phyloP scores from a whole-genome alignment of 345 rosid species.

The Capsella bursapastoris region DNA sequence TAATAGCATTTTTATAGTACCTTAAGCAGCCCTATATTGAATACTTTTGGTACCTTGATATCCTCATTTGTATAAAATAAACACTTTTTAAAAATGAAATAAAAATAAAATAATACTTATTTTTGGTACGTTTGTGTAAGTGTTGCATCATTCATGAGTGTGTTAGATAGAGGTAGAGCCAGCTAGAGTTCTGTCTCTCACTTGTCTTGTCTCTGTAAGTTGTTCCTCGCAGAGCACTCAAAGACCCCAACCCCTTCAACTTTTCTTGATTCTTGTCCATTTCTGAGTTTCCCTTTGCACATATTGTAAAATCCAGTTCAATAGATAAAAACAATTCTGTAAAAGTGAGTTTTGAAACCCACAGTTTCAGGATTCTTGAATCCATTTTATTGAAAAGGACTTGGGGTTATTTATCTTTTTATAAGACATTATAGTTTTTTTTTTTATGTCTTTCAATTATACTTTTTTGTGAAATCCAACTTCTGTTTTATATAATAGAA shows the following conservation, averaged over 20 bases:
- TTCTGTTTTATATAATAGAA: background rate
- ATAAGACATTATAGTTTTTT: background rate
- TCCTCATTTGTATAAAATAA: conserved; percentile 19
- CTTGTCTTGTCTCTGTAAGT: conserved; percentile 48
- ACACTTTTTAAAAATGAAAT: background rate
- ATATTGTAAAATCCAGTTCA: conserved; percentile 7
- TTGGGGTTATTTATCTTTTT: background rate
- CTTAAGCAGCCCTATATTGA: conserved; percentile 8
- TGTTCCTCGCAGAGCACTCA: conserved; percentile 42
- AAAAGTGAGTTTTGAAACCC: conserved; percentile 24
- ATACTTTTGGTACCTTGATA: conserved; percentile 17
- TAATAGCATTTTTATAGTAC: conserved; percentile 19
- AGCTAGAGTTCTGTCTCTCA: conserved; percentile 48
- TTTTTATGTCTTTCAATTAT: background rate
- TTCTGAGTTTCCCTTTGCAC: conserved; percentile 21
- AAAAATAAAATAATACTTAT: conserved; percentile 22
- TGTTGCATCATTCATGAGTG: conserved; percentile 45
- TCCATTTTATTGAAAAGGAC: conserved; percentile 18
- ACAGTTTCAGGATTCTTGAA: conserved; percentile 14
- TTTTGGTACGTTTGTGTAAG: conserved; percentile 34
- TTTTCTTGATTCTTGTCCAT: conserved; percentile 38
- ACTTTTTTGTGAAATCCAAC: background rate
- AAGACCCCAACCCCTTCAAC: conserved; percentile 32
- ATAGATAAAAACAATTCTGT: conserved; percentile 26
- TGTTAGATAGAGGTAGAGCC: conserved; percentile 39